Conservation (phyloP, 306 rosid species). For the Cucumis cinereus region DNA sequence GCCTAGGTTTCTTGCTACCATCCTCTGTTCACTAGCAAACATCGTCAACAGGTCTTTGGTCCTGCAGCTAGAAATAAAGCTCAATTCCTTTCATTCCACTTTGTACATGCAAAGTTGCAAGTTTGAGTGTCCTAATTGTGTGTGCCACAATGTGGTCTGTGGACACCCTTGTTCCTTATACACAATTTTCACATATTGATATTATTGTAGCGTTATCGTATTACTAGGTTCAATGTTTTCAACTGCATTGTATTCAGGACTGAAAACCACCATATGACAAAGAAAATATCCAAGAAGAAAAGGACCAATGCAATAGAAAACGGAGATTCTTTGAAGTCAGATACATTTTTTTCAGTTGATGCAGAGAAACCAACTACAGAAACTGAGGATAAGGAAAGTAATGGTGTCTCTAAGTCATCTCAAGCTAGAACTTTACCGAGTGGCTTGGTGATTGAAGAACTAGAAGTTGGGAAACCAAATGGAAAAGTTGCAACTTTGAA, state of each 20-base stretch:
- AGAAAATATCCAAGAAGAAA: conserved; percentile 40
- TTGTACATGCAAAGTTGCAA: neutral
- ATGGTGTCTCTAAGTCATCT: conserved; percentile 19
- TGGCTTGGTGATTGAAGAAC: conserved; percentile 47
- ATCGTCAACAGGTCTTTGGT: neutral
- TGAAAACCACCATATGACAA: conserved; percentile 26
- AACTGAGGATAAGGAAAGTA: conserved; percentile 18
- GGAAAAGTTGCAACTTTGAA: conserved; percentile 56
- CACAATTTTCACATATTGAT: neutral
- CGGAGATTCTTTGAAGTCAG: conserved; percentile 20
- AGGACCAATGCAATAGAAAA: conserved; percentile 32
- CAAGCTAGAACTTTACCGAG: conserved; percentile 34
- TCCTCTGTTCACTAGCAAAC: neutral
- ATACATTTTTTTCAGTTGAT: conserved; percentile 19
- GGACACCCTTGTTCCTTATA: neutral
- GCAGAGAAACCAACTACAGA: conserved; percentile 12
- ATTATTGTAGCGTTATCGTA: neutral
- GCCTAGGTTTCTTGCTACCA: neutral
- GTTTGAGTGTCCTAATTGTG: neutral
- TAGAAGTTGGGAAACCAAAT: conserved; percentile 44
- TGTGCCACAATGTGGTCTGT: neutral
- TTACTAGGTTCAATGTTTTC: neutral
- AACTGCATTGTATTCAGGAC: conserved; percentile 22
- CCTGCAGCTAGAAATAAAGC: neutral
- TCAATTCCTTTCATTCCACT: neutral